These are phyloP conservation scores for Lizonia empirigonia DNA, from an alignment of 2,329 filamentous ascomycete species.

Conservation along the genomic window DNA sequence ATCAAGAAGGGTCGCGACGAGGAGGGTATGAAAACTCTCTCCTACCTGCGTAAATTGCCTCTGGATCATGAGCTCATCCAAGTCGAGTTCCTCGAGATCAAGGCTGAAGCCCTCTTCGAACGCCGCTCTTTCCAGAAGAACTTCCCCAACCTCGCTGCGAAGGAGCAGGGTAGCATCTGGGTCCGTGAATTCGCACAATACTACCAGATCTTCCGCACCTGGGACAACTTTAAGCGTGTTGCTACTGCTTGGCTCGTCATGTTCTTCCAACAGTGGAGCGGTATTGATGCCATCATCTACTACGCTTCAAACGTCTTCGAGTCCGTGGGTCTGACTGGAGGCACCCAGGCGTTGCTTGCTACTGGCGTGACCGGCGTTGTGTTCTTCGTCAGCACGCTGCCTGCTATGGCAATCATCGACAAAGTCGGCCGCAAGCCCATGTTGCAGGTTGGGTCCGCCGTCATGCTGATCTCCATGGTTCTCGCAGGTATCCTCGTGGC, in stretches of 20 bases:
- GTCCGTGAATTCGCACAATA: slow-evolving; percentile 58
- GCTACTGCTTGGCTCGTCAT: slow-evolving; percentile 53
- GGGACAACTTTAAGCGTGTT: slow-evolving; percentile 59
- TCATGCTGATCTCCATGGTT: slow-evolving; percentile 44
- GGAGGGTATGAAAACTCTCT: slow-evolving; percentile 27
- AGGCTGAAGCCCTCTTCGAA: slow-evolving; percentile 54
- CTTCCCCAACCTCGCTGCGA: slow-evolving; percentile 54
- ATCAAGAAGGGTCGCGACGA: slow-evolving; percentile 36
- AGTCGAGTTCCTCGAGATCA: slow-evolving; percentile 56
- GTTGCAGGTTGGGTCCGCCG: slow-evolving; percentile 57
- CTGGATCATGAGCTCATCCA: slow-evolving; percentile 47
- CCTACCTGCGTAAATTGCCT: slow-evolving; percentile 40
- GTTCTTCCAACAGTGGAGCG: slow-evolving; percentile 57
- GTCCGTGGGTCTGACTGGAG: slow-evolving; percentile 62
- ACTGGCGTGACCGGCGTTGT: slow-evolving; percentile 65
- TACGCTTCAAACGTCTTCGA: slow-evolving; percentile 66
- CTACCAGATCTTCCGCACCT: slow-evolving; percentile 53
- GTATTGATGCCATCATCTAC: slow-evolving; percentile 55
- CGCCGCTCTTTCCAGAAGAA: slow-evolving; percentile 51
- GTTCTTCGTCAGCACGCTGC: slow-evolving; percentile 63
- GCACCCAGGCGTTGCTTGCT: slow-evolving; percentile 63
- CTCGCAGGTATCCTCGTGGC: slow-evolving; percentile 37
- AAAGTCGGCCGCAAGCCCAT: slow-evolving; percentile 62
- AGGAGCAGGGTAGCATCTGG: slow-evolving; percentile 52
- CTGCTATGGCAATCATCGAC: slow-evolving; percentile 62